These are phyloP conservation scores for Cutaneotrichosporon spelunceum DNA, from an alignment of 1,284 basidiomycete species.

Conservation along the genomic window DNA sequence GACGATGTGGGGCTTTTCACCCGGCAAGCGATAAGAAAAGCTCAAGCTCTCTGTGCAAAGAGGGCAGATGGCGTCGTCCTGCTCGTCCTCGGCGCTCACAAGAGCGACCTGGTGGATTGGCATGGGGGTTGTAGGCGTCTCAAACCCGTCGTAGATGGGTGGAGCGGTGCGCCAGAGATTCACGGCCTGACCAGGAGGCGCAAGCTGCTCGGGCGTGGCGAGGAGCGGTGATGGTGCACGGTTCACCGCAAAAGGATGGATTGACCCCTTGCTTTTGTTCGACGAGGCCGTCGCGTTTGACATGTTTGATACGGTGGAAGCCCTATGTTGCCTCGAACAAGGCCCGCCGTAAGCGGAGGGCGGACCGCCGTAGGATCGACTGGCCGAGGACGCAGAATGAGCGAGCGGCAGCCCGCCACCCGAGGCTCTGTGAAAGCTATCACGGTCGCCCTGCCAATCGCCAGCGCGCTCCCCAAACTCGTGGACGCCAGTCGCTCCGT, in stretches of 20 bases:
- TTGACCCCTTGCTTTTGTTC: constrained; percentile 23
- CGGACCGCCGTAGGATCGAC: neutral
- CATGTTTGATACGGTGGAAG: constrained; percentile 29
- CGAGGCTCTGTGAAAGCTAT: neutral
- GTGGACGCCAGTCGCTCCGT: neutral
- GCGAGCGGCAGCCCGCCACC: constrained; percentile 5
- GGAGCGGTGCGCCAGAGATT: constrained; percentile 31
- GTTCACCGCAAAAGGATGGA: constrained; percentile 38
- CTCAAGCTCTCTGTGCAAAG: constrained; percentile 50
- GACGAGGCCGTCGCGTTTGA: constrained; percentile 10
- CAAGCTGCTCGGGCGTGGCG: neutral
- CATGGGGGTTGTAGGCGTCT: constrained; percentile 10
- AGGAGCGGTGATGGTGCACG: constrained; percentile 22
- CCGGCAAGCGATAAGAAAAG: constrained; percentile 59
- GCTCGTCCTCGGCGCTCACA: constrained; percentile 37
- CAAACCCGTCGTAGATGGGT: constrained; percentile 29
- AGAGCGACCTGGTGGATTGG: constrained; percentile 44
- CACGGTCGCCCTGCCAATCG: neutral
- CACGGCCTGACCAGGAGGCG: neutral
- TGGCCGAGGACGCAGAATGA: constrained; percentile 1
- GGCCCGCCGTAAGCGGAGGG: neutral
- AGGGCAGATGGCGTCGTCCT: constrained; percentile 46
- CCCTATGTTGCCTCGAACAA: neutral
- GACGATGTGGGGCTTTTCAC: constrained; percentile 94
- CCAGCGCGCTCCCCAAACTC: neutral